A percentile compares a stretch with the other conserved stretches of the same genome.
phyloP scores from a whole-genome alignment of 176 grass and related monocot species.

The Puccinellia tenuiflora region DNA sequence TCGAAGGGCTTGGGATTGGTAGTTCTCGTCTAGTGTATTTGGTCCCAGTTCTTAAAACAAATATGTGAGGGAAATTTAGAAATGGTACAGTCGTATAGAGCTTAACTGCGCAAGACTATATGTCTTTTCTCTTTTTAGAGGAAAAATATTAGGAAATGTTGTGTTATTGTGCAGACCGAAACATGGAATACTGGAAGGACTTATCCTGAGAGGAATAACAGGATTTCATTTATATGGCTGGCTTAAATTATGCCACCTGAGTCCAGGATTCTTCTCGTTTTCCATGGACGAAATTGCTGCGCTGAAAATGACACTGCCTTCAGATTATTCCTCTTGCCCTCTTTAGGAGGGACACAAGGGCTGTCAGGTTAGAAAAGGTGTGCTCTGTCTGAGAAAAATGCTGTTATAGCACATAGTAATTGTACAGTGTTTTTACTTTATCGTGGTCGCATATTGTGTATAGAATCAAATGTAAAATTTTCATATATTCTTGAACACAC shows the following conservation, averaged over 20 bases:
- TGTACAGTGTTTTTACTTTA: too few species aligned
- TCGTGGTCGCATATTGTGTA: too few species aligned
- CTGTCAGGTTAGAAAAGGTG: too few species aligned
- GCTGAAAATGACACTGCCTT: conserved; percentile 23
- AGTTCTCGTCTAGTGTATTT: background rate
- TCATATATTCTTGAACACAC: too few species aligned
- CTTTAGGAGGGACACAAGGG: too few species aligned
- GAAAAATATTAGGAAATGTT: background rate
- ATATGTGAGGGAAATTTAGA: too few species aligned
- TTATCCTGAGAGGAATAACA: conserved; percentile 1
- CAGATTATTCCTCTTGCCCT: background rate
- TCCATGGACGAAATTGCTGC: background rate
- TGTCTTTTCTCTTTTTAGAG: background rate
- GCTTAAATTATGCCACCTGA: background rate
- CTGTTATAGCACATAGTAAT: too few species aligned
- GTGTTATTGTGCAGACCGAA: background rate
- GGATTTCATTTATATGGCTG: background rate
- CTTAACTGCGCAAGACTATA: background rate
- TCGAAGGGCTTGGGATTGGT: background rate
- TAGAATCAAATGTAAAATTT: too few species aligned
- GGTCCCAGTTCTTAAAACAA: background rate
- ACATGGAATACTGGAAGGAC: conserved; percentile 11
- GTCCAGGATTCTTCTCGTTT: background rate
- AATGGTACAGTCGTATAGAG: too few species aligned
- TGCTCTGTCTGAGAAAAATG: too few species aligned